A percentile compares a stretch with the other conserved stretches of the same genome.
phyloP scores from a whole-genome alignment of 345 rosid species.

The Rhizophora apiculata region DNA sequence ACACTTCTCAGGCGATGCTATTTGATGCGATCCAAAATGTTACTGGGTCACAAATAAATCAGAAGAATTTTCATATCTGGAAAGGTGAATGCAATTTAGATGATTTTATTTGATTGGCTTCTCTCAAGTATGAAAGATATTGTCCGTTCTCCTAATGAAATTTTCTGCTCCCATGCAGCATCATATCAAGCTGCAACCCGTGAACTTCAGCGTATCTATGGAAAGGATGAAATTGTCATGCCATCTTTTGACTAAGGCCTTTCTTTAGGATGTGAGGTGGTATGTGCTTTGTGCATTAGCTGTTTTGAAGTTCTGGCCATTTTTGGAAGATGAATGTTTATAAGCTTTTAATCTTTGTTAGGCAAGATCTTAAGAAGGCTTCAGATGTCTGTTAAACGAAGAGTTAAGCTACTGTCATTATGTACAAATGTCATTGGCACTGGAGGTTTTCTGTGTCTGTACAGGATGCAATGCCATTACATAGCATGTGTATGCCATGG shows the following conservation, averaged over 20 bases:
- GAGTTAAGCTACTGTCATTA: too few relatives aligned
- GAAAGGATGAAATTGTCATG: constrained; percentile 38
- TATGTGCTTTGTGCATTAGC: constrained; percentile 12
- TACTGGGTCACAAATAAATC: constrained; percentile 52
- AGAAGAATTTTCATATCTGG: constrained; percentile 53
- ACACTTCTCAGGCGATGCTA: constrained; percentile 50
- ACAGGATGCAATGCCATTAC: not conserved
- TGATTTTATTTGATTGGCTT: not conserved
- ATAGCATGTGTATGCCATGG: not conserved
- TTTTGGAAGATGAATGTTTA: not conserved
- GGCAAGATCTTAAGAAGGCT: not conserved
- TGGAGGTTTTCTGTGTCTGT: not conserved
- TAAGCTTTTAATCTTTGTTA: not conserved
- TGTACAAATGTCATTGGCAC: not conserved
- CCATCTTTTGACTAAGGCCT: constrained; percentile 38
- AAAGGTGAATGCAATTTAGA: constrained; percentile 36
- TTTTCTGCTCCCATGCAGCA: constrained; percentile 28
- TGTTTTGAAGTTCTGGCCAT: not conserved
- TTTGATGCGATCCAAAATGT: constrained; percentile 53
- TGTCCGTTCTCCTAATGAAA: constrained; percentile 9
- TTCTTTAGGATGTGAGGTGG: constrained; percentile 14
- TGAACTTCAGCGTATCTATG: constrained; percentile 61
- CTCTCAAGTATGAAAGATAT: not conserved
- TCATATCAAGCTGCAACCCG: constrained; percentile 65
- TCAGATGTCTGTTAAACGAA: not conserved